Evolutionary conservation across 805 yeast species (phyloP).

Genomic region (Candida coquimbonensis): DNA sequence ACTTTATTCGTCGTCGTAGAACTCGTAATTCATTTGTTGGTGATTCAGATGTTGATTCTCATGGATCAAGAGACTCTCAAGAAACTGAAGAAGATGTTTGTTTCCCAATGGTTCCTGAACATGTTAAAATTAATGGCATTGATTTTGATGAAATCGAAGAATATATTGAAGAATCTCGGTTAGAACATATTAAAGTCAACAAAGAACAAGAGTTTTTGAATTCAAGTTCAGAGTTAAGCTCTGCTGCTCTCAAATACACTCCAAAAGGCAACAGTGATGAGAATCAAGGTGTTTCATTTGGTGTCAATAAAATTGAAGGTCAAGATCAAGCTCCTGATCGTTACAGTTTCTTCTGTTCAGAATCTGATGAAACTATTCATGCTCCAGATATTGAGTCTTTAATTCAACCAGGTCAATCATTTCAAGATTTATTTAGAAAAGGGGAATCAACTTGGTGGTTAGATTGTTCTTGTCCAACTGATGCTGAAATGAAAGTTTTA

Average conservation of each 20-base stretch:
- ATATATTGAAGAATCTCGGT: constrained; percentile 57
- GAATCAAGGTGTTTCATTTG: constrained; percentile 32
- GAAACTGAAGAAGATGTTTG: constrained; percentile 98
- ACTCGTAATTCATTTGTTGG: constrained; percentile 25
- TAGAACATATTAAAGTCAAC: constrained; percentile 33
- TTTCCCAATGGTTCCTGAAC: constrained; percentile 81
- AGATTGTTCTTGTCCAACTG: constrained; percentile 91
- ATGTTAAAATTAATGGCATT: constrained; percentile 61
- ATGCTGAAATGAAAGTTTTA: constrained; percentile 84
- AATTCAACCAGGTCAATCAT: constrained; percentile 55
- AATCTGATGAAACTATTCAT: constrained; percentile 80
- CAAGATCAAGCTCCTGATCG: constrained; percentile 53
- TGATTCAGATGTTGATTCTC: constrained; percentile 65
- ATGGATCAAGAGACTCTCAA: constrained; percentile 70
- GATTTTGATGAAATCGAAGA: constrained; percentile 89
- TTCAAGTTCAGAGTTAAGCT: constrained; percentile 28
- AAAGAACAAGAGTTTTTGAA: constrained; percentile 13
- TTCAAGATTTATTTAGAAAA: constrained; percentile 61
- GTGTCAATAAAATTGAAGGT: constrained; percentile 32
- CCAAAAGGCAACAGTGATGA: constrained; percentile 28
- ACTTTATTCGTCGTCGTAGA: constrained; percentile 27
- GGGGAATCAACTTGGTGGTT: constrained; percentile 92
- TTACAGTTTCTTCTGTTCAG: constrained; percentile 77
- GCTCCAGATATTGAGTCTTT: constrained; percentile 81
- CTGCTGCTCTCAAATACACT: constrained; percentile 57